Percentiles rank a stretch among this genome's conserved stretches.
Conservation (phyloP, 2,329 filamentous ascomycete genomes). For the Penicillium sp. region DNA sequence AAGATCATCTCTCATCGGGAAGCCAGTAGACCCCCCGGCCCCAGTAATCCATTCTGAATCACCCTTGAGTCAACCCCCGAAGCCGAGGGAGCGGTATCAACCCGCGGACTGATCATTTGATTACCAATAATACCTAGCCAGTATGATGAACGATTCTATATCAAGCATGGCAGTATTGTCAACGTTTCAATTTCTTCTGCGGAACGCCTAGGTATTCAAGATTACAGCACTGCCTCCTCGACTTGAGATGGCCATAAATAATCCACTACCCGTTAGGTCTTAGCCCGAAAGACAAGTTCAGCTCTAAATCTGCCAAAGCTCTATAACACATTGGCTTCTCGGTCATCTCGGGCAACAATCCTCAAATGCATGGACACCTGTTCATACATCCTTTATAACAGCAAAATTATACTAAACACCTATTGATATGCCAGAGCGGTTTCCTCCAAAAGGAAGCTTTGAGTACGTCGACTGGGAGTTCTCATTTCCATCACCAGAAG, state of each 20-base stretch:
- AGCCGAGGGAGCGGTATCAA: background rate
- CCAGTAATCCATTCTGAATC: constrained; percentile 14
- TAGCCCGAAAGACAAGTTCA: background rate
- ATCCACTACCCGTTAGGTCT: background rate
- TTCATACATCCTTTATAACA: background rate
- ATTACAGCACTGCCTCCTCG: constrained; percentile 21
- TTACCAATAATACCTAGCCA: constrained; percentile 6
- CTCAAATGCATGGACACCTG: background rate
- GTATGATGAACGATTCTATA: background rate
- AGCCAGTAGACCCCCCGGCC: constrained; percentile 3
- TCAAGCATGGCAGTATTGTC: constrained; percentile 18
- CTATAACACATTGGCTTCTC: constrained; percentile 11
- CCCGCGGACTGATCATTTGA: background rate
- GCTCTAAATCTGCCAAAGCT: constrained; percentile 2
- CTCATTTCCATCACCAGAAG: background rate
- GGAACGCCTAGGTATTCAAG: constrained; percentile 16
- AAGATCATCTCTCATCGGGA: constrained; percentile 14
- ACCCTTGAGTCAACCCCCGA: constrained; percentile 9
- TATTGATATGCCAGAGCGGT: constrained; percentile 16
- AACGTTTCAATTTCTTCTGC: constrained; percentile 8
- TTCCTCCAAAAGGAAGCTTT: constrained; percentile 6
- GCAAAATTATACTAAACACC: constrained; percentile 1
- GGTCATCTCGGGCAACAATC: background rate
- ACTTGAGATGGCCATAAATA: constrained; percentile 3
- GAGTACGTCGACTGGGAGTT: constrained; percentile 11